phyloP scores from a whole-genome alignment of 176 grass and related monocot genomes.

The Cenchrus purpureus region DNA sequence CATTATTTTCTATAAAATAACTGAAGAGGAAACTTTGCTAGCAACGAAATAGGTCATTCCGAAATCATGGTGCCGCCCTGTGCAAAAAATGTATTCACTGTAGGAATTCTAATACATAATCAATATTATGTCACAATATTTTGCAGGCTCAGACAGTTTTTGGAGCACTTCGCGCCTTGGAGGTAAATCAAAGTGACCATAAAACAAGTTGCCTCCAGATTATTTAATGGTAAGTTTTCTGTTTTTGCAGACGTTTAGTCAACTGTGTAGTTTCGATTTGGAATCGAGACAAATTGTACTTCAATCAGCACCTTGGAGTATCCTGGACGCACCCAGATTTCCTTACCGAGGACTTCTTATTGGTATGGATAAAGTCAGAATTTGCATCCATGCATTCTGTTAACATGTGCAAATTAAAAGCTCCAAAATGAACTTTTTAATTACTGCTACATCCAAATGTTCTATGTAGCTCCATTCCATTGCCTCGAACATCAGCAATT shows the following conservation, averaged over 20 bases:
- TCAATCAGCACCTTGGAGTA: slow-evolving; percentile 78
- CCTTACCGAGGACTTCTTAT: slow-evolving; percentile 88
- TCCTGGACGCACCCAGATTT: slow-evolving; percentile 81
- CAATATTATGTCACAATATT: neutral
- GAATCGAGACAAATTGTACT: slow-evolving; percentile 56
- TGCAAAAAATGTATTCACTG: neutral
- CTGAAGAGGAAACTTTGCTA: too few species aligned
- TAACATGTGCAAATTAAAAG: neutral
- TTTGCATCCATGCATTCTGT: neutral
- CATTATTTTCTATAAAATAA: too few species aligned
- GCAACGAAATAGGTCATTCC: too few species aligned
- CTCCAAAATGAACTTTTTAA: too few species aligned
- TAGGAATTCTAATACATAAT: neutral
- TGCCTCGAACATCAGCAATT: too few species aligned
- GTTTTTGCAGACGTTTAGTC: slow-evolving; percentile 84
- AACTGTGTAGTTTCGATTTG: slow-evolving; percentile 85
- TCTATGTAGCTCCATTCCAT: too few species aligned
- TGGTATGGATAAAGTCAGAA: slow-evolving; percentile 45
- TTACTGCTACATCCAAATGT: too few species aligned
- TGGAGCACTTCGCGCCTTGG: slow-evolving; percentile 81
- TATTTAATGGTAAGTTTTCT: neutral
- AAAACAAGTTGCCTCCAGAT: neutral
- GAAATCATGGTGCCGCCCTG: too few species aligned
- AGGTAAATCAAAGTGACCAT: slow-evolving; percentile 48
- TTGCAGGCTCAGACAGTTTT: slow-evolving; percentile 90